Evolutionary conservation across 2,329 filamentous ascomycete species (phyloP), one percentile per base, ranked within the genome.

Genomic region (Thielaviopsis euricoi): DNA sequence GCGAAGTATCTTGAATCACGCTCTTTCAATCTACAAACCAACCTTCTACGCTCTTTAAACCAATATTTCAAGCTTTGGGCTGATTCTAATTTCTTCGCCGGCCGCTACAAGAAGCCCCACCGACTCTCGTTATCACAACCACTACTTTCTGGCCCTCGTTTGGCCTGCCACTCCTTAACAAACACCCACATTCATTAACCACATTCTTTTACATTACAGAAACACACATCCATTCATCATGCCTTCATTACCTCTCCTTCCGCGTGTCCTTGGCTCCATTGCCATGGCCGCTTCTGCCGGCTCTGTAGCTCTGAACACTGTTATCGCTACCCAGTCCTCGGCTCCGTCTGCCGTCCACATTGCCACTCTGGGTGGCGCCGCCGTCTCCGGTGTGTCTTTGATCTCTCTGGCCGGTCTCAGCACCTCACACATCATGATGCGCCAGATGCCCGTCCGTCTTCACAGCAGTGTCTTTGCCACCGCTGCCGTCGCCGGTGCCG

Each of bases 311-410:
- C 52, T 60, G n/a, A 58, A 57, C 22, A 52, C 56, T 6, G 48
- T 57, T 22, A 17, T 60, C 5, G 53, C 55, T 46, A 57, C 33
- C 49, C 52, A 57, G 46, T 53, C 59, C 15, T 55, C 59, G 22
- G 56, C 56, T 40, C 56, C 52, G 12, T 43, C 52, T 22, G 48
- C 56, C 25, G 55, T 60, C n/a, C 59, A 60, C 50, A 50, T 55
- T n/a, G 43, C 58, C 15, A 53, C 59, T 37, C 33, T 60, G 25
- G 55, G 37, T n/a, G 52, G 52, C 50, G 53, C 55, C 9, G 52
- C 23, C 13, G 55, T 57, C 26, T 60, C 59, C 19, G 56, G 59
- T 33, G 26, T 56, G 21, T 58, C 59, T 7, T n/a, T 57, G 7
- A 17, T 56, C 6, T 58, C 55, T 13, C 48, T 60, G 7, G 29